These are phyloP conservation scores for Cicer cuneatum DNA, from an alignment of 306 rosid species.

Conservation along the genomic window DNA sequence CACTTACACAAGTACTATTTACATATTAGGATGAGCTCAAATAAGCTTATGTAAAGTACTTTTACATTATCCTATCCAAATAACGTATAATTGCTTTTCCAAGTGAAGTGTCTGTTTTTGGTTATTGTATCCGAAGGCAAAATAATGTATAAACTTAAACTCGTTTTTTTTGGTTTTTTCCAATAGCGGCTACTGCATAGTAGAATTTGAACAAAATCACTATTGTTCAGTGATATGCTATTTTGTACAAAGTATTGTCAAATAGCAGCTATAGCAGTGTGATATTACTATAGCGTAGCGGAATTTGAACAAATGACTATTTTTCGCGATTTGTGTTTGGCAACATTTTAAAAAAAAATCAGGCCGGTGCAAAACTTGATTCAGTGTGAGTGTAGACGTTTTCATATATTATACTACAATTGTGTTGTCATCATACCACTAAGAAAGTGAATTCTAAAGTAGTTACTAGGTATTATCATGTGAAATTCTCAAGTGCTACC, in stretches of 20 bases:
- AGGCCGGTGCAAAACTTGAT: too few species aligned
- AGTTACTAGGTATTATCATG: background rate
- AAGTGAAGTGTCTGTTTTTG: background rate
- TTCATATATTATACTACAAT: background rate
- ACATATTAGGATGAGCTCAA: background rate
- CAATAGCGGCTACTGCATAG: too few species aligned
- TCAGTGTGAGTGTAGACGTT: background rate
- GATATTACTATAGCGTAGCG: too few species aligned
- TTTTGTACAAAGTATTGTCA: too few species aligned
- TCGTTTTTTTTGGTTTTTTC: too few species aligned
- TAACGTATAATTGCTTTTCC: background rate
- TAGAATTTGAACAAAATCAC: too few species aligned
- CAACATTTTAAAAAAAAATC: too few species aligned
- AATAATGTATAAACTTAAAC: background rate
- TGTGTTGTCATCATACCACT: background rate
- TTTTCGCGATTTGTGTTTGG: too few species aligned
- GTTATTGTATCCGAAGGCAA: background rate
- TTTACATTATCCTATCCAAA: background rate
- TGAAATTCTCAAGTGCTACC: background rate
- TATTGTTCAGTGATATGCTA: too few species aligned
- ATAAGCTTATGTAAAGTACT: background rate
- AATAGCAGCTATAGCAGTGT: too few species aligned
- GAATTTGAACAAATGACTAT: too few species aligned
- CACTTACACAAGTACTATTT: background rate
- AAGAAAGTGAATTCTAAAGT: background rate